Conservation (phyloP, 2,329 filamentous ascomycete species). For the Xylogone sp. region DNA sequence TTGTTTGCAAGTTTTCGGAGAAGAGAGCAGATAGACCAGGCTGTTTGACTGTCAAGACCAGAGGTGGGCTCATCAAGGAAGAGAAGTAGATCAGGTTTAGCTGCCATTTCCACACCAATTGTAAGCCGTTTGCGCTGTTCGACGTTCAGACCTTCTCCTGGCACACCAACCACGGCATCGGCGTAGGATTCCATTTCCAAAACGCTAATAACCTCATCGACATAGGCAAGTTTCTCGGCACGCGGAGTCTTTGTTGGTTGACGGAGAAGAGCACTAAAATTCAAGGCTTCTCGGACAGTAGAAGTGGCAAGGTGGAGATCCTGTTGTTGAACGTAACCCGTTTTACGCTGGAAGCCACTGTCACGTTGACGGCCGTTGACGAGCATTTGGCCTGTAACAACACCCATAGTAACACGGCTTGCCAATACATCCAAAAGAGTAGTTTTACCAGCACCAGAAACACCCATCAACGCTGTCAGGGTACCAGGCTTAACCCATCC, state of each 20-base stretch:
- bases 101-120: slow-evolving; percentile 90
- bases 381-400: slow-evolving; percentile 80
- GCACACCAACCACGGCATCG: slow-evolving; percentile 85
- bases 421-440: slow-evolving; percentile 85
- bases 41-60: slow-evolving; percentile 88
- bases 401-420: slow-evolving; percentile 81
- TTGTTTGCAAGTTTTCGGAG: slow-evolving; percentile 86
- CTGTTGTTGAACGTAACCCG: slow-evolving; percentile 84
- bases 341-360: slow-evolving; percentile 84
- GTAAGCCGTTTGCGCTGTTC: slow-evolving; percentile 75
- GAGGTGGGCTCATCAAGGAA: slow-evolving; percentile 96
- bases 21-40: slow-evolving; percentile 85
- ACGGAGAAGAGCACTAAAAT: slow-evolving; percentile 80
- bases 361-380: slow-evolving; percentile 65
- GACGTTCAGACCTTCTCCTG: slow-evolving; percentile 74
- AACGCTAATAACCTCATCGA: slow-evolving; percentile 86
- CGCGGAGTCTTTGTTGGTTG: slow-evolving; percentile 72
- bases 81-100: slow-evolving; percentile 82
- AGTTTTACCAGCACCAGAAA: slow-evolving; percentile 80
- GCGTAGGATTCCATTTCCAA: slow-evolving; percentile 88
- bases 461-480: slow-evolving; percentile 79
- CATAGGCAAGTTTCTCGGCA: slow-evolving; percentile 79
- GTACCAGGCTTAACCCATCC: slow-evolving; percentile 95
- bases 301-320: slow-evolving; percentile 82
- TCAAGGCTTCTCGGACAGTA: slow-evolving; percentile 83